Percentiles rank a stretch among this genome's conserved stretches.
Conservation (phyloP, 73 alveolate genomes). For the Effrenium voratum region DNA sequence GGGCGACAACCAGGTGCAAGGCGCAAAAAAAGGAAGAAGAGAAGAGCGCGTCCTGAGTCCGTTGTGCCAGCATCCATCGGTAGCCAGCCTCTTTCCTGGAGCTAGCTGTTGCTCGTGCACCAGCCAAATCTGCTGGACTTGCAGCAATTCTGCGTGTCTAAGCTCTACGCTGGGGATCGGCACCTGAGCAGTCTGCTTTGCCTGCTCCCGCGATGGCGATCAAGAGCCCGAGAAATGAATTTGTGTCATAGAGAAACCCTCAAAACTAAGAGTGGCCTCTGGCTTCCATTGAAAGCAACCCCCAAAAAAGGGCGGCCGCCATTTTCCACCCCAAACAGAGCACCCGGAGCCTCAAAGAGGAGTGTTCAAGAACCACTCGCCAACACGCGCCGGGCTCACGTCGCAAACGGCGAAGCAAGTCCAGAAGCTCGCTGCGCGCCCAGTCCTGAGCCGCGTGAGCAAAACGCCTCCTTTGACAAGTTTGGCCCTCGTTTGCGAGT, state of each 20-base stretch:
- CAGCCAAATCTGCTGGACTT: background rate
- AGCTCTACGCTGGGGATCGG: slow-evolving; percentile 18
- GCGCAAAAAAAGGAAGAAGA: no score
- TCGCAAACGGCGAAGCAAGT: slow-evolving; percentile 59
- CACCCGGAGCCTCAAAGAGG: no score
- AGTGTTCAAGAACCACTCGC: background rate
- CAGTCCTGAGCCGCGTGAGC: slow-evolving; percentile 46
- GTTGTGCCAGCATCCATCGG: slow-evolving; percentile 86
- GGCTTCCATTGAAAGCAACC: no score
- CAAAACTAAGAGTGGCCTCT: no score
- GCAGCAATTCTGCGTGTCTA: background rate
- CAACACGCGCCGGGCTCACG: background rate
- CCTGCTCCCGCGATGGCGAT: no score
- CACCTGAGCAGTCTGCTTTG: no score
- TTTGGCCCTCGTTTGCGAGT: no score
- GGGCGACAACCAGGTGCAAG: no score
- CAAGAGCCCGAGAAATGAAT: no score
- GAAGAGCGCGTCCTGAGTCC: slow-evolving; percentile 26
- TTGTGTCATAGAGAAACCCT: no score
- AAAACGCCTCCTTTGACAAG: no score
- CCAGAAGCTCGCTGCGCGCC: slow-evolving; percentile 72
- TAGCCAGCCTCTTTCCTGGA: slow-evolving; percentile 57
- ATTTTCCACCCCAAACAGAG: background rate
- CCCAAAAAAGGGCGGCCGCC: background rate
- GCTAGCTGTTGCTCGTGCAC: background rate